Evolutionary conservation across 768 basidiomycete genomes (phyloP), one percentile per base, ranked within the genome.

Genomic region (Hydnum rufescens): DNA sequence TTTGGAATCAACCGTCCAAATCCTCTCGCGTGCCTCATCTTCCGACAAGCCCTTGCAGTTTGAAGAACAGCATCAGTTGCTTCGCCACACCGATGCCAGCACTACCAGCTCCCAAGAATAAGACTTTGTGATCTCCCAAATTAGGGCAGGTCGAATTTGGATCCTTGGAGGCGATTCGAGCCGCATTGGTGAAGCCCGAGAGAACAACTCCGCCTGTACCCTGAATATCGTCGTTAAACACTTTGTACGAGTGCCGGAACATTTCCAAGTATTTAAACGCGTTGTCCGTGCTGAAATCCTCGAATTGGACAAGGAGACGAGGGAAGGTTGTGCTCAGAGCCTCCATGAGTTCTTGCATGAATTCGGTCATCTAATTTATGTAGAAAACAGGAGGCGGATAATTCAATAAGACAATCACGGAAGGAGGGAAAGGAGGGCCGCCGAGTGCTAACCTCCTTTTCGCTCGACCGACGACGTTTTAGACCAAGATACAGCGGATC

Each of bases 331-430:
- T 62, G 18, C 72, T 66, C 72, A 92, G 84, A 64, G 84, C 86
- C 36, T 69, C 62, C 84, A 95, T 88, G 67, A 95, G 90, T 63
- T 87, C 82, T 60, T 90, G 86, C 81, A 95, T 85, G 65, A 93
- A 89, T 44, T 72, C 81, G n/a, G n/a, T n/a, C n/a, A n/a, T n/a
- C n/a, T n/a, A n/a, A n/a, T n/a, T n/a, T n/a, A n/a, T n/a, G 19
- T 73, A n/a, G n/a, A n/a, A n/a, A n/a, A n/a, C n/a, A n/a, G n/a
- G n/a, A n/a, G n/a, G n/a, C n/a, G n/a, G n/a, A n/a, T n/a, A n/a
- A n/a, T n/a, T n/a, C n/a, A n/a, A n/a, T n/a, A n/a, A n/a, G n/a
- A n/a, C n/a, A n/a, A n/a, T n/a, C n/a, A n/a, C n/a, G n/a, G n/a
- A n/a, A n/a, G n/a, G n/a, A n/a, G n/a, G n/a, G n/a, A n/a, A n/a